Base-by-base conservation (phyloP, 140 eudicot genomes). In the Senecio squalidus region DNA sequence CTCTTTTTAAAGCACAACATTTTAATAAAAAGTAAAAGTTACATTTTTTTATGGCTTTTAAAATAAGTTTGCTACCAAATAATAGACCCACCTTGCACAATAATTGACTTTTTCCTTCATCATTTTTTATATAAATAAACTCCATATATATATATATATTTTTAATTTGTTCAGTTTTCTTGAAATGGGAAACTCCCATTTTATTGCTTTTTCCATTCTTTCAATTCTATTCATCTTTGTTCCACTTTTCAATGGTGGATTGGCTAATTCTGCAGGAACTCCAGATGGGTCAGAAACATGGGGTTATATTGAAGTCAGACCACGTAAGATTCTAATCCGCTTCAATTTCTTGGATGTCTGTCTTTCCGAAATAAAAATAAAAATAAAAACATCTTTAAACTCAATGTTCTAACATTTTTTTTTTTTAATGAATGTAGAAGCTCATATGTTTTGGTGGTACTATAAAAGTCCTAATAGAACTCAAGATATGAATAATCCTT, bases 271-370 rank as follows among this genome's bases (percentile, higher is more conserved):
- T 51, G 62, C 60, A 3, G 67, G 71, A 44, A 75, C 79, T 49
- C 50, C 73, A 28, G 89, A 85, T 82, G 89, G 86, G 46, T 82
- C 92, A 75, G 95, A 85, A 71, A 70, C 63, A 1, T 89, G 97
- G 97, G 97, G 97, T 4, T 89, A 85, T 64, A 89, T 82, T 69
- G 78, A 85, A 85, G 97, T 89, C 58, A 80, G 97, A 72, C 97
- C 97, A 4, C 80, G 97, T 89, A 80, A 82, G 77, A 17, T 58
- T 56, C 28, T n/a, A n/a, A n/a, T n/a, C n/a, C n/a, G n/a, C n/a
- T n/a, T n/a, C n/a, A n/a, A n/a, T n/a, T n/a, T n/a, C n/a, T n/a
- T n/a, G n/a, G n/a, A n/a, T n/a, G n/a, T n/a, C n/a, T n/a, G n/a
- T n/a, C n/a, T n/a, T n/a, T n/a, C n/a, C n/a, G n/a, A n/a, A n/a